Base-by-base conservation (phyloP, 805 yeast genomes). In the Suhomyces kilbournensis region DNA sequence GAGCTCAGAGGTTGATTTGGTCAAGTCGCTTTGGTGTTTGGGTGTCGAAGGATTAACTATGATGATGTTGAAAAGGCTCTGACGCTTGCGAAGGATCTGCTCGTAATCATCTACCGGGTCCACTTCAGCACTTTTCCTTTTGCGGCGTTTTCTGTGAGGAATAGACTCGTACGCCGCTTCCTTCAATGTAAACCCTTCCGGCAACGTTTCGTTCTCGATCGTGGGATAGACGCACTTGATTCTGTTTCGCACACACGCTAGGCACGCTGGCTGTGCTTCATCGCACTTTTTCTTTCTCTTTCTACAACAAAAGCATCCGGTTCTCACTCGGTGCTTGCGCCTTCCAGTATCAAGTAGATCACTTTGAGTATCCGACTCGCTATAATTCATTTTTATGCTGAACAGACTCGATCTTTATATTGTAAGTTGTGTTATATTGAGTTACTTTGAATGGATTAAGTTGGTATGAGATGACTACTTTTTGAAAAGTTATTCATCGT, bases 261-360 rank as follows among this genome's bases (percentile, higher is more conserved):
- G 35, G 25, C 60, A 57, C 8, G 49, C 28, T 7, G 60, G 60
- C n/a, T 48, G 53, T 8, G 38, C 14, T 44, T 57, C 60, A 26
- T 57, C 60, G 40, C 60, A 57, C 49, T 55, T 57, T 53, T 57
- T 57, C 51, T 57, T 57, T 20, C 60, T 50, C 40, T 52, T 53
- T 12, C 60, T 47, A 46, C 60, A 56, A 26, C 56, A 49, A 34
- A 54, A 54, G 35, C 59, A 56, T 7, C 59, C 59, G 7, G 59
- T 49, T 15, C 57, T 26, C 6, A 53, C 52, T 20, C 59, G 47
- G 45, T 26, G 42, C 23, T 38, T 38, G 42, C 42, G 42, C 14
- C 9, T n/a, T n/a, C 15, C 42, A 17, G 15, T 17, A 19, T 38
- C 42, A n/a, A 19, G 7, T 2, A 38, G 17, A 17, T 19, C 22